Evolutionary conservation across 495 filamentous ascomycete genomes (phyloP).

Genomic region (Cercophora samala): DNA sequence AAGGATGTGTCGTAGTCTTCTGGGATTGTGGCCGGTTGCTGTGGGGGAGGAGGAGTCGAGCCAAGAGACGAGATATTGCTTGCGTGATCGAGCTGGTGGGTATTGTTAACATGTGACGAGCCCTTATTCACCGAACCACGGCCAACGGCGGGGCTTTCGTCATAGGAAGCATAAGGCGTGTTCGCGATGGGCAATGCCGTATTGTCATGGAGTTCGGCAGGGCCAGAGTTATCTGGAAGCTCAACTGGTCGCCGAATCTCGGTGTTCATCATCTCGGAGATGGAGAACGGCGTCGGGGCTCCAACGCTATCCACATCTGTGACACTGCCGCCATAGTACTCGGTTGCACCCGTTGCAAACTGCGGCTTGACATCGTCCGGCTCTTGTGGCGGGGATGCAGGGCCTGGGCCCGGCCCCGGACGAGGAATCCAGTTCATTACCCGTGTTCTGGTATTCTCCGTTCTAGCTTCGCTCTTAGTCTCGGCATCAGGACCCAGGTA

Average conservation of each 20-base stretch:
- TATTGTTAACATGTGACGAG: constrained; percentile 18
- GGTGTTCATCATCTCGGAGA: constrained; percentile 41
- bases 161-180: constrained; percentile 28
- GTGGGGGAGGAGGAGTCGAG: constrained; percentile 11
- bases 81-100: constrained; percentile 31
- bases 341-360: constrained; percentile 30
- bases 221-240: constrained; percentile 32
- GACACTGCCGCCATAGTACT: constrained; percentile 31
- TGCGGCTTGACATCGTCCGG: constrained; percentile 41
- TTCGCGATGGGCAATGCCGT: constrained; percentile 26
- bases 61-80: constrained; percentile 20
- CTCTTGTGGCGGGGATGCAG: constrained; percentile 13
- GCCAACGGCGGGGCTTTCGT: constrained; percentile 6
- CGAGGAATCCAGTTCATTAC: constrained; percentile 47
- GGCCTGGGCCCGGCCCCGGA: constrained; percentile 20
- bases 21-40: constrained; percentile 5
- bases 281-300: constrained; percentile 17
- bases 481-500: constrained; percentile 31
- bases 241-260: constrained; percentile 37
- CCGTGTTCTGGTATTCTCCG: constrained; percentile 42
- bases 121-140: constrained; percentile 20
- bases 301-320: constrained; percentile 30
- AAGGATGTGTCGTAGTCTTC: constrained; percentile 8
- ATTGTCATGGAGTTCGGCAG: constrained; percentile 37
- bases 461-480: constrained; percentile 47